Conservation (phyloP, 73 alveolate species). For the Diophrys appendiculata region DNA sequence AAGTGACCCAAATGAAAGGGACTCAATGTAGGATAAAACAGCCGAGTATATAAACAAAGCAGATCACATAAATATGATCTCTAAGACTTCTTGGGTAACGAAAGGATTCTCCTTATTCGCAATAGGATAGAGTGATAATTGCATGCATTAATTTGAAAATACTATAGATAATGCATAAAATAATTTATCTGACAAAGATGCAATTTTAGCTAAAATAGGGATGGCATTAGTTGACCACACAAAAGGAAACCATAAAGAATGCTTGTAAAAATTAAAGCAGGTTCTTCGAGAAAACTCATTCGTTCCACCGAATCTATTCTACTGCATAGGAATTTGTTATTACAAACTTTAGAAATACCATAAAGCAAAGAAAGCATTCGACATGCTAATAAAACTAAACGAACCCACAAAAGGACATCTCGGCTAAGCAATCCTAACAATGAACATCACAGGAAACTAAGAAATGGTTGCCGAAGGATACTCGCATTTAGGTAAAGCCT, state of each 20-base stretch:
- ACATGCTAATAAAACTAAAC: background rate
- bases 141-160: background rate
- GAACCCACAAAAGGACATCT: background rate
- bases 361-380: background rate
- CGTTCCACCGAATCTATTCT: background rate
- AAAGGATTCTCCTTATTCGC: background rate
- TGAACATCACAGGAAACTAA: background rate
- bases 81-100: background rate
- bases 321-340: background rate
- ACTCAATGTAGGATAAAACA: background rate
- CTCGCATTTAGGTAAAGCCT: background rate
- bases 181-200: background rate
- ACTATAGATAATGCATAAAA: background rate
- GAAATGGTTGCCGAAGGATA: background rate
- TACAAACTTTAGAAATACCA: background rate
- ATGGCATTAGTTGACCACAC: background rate
- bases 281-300: background rate
- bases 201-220: background rate
- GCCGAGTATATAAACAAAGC: background rate
- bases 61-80: background rate
- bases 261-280: background rate
- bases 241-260: background rate
- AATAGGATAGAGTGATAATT: background rate
- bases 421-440: background rate
- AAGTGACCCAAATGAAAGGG: background rate